Base-by-base conservation (phyloP, 1,284 basidiomycete genomes). In the Inonotus obliquus region DNA sequence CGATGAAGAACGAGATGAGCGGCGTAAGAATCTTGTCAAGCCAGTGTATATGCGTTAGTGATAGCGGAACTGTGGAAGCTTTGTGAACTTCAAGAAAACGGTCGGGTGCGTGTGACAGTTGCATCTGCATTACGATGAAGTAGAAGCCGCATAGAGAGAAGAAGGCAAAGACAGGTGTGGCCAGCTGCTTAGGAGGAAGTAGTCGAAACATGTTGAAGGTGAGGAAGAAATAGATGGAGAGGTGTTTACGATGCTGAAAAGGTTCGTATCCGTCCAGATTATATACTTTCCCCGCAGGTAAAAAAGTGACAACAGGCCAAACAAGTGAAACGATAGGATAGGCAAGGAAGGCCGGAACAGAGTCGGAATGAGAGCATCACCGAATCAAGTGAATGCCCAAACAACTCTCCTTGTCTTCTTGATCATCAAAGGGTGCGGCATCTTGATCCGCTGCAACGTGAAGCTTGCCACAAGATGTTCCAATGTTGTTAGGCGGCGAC, bases 1-100 rank as follows among this genome's bases (percentile, higher is more conserved):
- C 44, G 49, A 64, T 55, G 54, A 64, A 64, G 55, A 64, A 64
- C 11, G 63, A 60, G 59, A 64, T 61, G 27, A 64, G 54, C 25
- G 63, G 63, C 7, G 54, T 58, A 38, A 64, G 59, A 38, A 64
- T 38, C 29, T 56, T 61, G 48, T 64, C 63, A 11, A 64, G 27
- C 4, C 61, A 48, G 13, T 52, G 62, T 17, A 60, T 19, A 21
- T 61, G 23, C 21, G 63, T 61, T 11, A 58, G 23, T 13, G 48
- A 57, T 7, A 64, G 54, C n/a, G 63, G 63, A n/a, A 64, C 63
- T 2, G 35, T 14, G 13, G 63, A 64, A 21, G 59, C 59, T 29
- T 61, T 57, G 17, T 64, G 63, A 14, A 52, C 63, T 25, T 64
- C 59, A 19, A 64, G 63, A 52, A 64, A 64, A 25, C 63, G 63